Conservation (phyloP, 306 rosid species). For the Acacia melanoxylon region DNA sequence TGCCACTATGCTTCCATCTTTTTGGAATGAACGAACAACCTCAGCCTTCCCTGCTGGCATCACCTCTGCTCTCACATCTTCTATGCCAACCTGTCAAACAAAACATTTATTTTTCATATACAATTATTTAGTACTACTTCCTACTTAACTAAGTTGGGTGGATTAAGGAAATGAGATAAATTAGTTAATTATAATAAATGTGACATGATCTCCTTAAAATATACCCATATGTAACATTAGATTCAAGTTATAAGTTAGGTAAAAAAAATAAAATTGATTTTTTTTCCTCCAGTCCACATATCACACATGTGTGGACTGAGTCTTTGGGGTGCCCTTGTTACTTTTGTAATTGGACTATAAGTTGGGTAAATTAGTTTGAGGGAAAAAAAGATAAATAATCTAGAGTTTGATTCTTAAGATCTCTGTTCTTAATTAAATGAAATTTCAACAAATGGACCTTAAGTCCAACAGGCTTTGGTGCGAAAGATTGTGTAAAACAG, state of each 20-base stretch:
- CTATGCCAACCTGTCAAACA: constrained; percentile 79
- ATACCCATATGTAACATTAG: no score
- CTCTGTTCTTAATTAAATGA: neutral
- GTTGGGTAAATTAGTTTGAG: no score
- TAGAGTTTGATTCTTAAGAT: neutral
- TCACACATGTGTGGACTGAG: no score
- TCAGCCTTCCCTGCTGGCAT: constrained; percentile 98
- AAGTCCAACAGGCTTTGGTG: neutral
- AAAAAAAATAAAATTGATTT: no score
- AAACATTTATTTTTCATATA: neutral
- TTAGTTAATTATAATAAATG: no score
- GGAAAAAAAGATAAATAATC: neutral
- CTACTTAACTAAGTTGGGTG: neutral
- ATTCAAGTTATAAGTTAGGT: no score
- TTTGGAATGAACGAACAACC: constrained; percentile 69
- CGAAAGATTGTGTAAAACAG: neutral
- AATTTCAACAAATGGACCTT: neutral
- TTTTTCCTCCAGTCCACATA: no score
- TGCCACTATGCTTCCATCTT: constrained; percentile 83
- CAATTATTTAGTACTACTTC: neutral
- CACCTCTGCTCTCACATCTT: constrained; percentile 91
- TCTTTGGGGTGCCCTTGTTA: no score
- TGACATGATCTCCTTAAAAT: no score
- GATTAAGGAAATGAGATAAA: no score
- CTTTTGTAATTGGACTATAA: no score